Evolutionary conservation across 2,329 filamentous ascomycete genomes (phyloP).

Genomic region (Verticillium klebahnii): DNA sequence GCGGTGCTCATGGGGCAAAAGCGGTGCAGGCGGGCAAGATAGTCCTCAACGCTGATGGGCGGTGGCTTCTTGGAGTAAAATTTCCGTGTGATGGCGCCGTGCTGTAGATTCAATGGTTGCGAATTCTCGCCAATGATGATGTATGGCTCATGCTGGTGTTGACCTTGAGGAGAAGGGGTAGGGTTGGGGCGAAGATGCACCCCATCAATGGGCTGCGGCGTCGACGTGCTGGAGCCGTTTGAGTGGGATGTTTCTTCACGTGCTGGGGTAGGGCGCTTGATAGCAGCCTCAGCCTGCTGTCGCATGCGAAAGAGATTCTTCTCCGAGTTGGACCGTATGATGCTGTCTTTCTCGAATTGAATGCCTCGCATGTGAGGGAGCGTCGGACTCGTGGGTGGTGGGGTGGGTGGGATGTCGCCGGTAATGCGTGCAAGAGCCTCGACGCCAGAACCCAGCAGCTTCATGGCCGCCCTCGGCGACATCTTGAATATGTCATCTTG

Average conservation of each 20-base stretch:
- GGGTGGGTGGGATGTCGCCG: conserved; percentile 78
- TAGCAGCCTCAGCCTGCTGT: conserved; percentile 29
- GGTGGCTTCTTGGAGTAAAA: conserved; percentile 90
- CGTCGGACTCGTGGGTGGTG: conserved; percentile 58
- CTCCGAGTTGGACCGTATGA: conserved; percentile 53
- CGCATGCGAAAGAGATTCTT: conserved; percentile 44
- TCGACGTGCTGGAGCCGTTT: not conserved
- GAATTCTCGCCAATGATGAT: conserved; percentile 64
- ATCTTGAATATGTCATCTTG: conserved; percentile 69
- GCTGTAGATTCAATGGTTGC: conserved; percentile 71
- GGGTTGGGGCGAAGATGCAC: conserved; percentile 41
- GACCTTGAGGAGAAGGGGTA: conserved; percentile 15
- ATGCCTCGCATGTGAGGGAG: conserved; percentile 62
- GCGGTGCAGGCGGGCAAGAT: conserved; percentile 78
- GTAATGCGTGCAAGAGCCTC: conserved; percentile 68
- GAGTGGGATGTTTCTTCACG: conserved; percentile 8
- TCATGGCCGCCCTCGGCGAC: conserved; percentile 68
- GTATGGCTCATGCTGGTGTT: conserved; percentile 41
- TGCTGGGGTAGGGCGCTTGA: conserved; percentile 8
- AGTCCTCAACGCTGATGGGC: conserved; percentile 76
- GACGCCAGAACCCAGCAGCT: conserved; percentile 68
- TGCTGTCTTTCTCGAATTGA: conserved; percentile 57
- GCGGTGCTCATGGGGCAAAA: conserved; percentile 93
- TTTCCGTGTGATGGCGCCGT: conserved; percentile 80
- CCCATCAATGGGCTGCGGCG: conserved; percentile 44